Evolutionary conservation across 176 grass and related monocot genomes (phyloP).

Genomic region (Metroxylon sagu): DNA sequence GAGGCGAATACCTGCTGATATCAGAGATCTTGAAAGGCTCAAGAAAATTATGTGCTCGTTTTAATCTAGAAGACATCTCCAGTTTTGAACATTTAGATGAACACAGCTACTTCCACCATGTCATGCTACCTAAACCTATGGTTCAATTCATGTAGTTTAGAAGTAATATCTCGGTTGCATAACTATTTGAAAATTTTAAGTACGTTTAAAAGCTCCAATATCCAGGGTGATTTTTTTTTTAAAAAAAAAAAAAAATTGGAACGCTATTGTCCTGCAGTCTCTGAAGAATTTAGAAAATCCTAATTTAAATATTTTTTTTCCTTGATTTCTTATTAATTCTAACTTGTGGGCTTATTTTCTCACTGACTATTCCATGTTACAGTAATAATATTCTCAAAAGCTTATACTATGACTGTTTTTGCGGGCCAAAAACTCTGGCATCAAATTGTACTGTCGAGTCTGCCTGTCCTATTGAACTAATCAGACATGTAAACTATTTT

Average conservation of each 20-base stretch:
- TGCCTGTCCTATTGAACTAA: slow-evolving; percentile 84
- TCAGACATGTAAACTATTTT: slow-evolving; percentile 55
- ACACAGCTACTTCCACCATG: slow-evolving; percentile 46
- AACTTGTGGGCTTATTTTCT: not conserved
- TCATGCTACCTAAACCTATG: not conserved
- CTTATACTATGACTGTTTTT: slow-evolving; percentile 91
- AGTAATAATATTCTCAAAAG: slow-evolving; percentile 96
- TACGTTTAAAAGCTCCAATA: too few relatives aligned
- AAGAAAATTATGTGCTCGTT: slow-evolving; percentile 81
- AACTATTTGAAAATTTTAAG: too few relatives aligned
- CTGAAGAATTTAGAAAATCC: too few relatives aligned
- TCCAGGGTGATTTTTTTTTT: too few relatives aligned
- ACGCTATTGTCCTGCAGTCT: too few relatives aligned
- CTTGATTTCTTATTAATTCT: too few relatives aligned
- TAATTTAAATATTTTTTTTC: too few relatives aligned
- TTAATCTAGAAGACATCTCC: slow-evolving; percentile 88
- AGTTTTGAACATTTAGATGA: slow-evolving; percentile 89
- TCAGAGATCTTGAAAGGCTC: slow-evolving; percentile 80
- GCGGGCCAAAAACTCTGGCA: slow-evolving; percentile 85
- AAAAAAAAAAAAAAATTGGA: too few relatives aligned
- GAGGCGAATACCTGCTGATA: slow-evolving; percentile 1
- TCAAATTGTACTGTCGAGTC: slow-evolving; percentile 85
- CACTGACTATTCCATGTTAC: slow-evolving; percentile 21
- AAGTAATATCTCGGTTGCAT: too few relatives aligned
- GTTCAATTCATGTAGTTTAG: too few relatives aligned